A percentile compares a stretch with the other conserved stretches of the same genome.
Conservation (phyloP, 2,329 filamentous ascomycete species). For the Aurifilum marmelostoma region DNA sequence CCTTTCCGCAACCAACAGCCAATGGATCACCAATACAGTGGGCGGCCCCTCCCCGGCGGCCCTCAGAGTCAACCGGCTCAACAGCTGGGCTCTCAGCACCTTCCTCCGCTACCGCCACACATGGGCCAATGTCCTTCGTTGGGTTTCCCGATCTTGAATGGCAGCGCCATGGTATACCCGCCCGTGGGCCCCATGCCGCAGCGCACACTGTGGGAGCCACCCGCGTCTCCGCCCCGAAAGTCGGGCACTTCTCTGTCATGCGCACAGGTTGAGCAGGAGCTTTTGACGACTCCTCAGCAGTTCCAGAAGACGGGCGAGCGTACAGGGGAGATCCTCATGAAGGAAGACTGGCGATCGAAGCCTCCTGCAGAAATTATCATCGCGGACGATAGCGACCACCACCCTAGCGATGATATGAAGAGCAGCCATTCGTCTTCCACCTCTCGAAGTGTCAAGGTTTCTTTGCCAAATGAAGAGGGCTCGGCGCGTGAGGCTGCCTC, state of each 20-base stretch:
- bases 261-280: not conserved
- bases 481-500: constrained; percentile 11
- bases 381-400: constrained; percentile 8
- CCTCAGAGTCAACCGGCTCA: not conserved
- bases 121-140: not conserved
- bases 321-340: not conserved
- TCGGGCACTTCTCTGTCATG: constrained; percentile 4
- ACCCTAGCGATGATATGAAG: constrained; percentile 10
- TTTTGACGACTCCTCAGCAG: not conserved
- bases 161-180: not conserved
- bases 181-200: not conserved
- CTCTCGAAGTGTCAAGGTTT: constrained; percentile 18
- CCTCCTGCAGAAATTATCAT: constrained; percentile 22
- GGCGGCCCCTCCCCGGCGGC: not conserved
- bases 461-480: constrained; percentile 15
- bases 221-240: constrained; percentile 11
- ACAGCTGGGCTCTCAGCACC: not conserved
- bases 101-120: not conserved
- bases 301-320: not conserved
- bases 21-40: not conserved
- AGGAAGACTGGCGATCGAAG: constrained; percentile 25
- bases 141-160: not conserved
- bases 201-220: constrained; percentile 17
- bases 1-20: constrained; percentile 17
- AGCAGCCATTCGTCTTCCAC: constrained; percentile 20